Conservation (phyloP, 1,139 yeast genomes). For the Pichia kudriavzevii region DNA sequence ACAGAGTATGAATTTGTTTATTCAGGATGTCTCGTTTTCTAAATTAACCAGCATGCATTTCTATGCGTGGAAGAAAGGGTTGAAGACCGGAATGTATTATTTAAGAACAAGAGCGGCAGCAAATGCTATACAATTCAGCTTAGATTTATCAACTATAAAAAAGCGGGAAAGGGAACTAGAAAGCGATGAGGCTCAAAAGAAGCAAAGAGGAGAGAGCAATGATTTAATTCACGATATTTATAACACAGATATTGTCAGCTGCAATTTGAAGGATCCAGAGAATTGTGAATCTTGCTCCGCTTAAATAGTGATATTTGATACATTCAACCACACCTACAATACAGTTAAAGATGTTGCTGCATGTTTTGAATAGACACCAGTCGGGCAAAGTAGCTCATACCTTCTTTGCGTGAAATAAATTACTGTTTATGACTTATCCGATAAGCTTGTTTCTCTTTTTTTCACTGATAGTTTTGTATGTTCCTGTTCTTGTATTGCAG, state of each 20-base stretch:
- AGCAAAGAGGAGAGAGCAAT: conserved; percentile 2
- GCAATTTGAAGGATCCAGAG: conserved; percentile 33
- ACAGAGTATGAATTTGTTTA: conserved; percentile 81
- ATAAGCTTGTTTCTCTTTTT: too few species aligned
- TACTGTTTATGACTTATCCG: too few species aligned
- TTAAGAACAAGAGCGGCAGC: conserved; percentile 93
- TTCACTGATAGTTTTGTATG: too few species aligned
- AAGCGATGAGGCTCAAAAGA: conserved; percentile 1
- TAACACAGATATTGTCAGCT: conserved; percentile 29
- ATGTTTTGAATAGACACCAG: too few species aligned
- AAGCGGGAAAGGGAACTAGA: background rate
- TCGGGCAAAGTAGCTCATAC: too few species aligned
- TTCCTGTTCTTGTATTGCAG: too few species aligned
- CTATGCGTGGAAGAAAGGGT: conserved; percentile 94
- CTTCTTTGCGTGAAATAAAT: too few species aligned
- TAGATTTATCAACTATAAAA: conserved; percentile 38
- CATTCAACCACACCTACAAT: too few species aligned
- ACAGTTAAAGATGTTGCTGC: too few species aligned
- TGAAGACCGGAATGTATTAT: conserved; percentile 98
- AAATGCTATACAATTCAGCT: conserved; percentile 87
- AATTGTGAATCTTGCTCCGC: conserved; percentile 45
- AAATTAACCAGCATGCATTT: conserved; percentile 96
- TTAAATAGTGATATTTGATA: conserved; percentile 16
- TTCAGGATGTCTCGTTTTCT: conserved; percentile 84
- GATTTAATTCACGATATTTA: conserved; percentile 18